A percentile compares a stretch with the other conserved stretches of the same genome.
phyloP scores from a whole-genome alignment of 805 yeast genomes.

The Schizosaccharomyces lindneri region DNA sequence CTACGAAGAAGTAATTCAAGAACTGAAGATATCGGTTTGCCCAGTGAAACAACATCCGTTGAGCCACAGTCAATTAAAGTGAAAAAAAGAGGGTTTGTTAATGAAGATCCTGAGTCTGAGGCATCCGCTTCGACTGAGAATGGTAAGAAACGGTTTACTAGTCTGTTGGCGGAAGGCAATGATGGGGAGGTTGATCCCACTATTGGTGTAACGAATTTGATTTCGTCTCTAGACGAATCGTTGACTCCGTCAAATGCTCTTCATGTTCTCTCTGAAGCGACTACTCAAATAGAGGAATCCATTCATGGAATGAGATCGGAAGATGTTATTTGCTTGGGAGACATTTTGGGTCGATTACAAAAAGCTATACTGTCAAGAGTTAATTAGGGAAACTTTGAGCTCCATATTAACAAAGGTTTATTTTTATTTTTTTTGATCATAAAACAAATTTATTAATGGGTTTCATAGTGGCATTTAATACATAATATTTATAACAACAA shows the following conservation, averaged over 20 bases:
- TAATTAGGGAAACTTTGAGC: background rate
- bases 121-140: too few relatives aligned
- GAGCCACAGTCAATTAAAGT: too few relatives aligned
- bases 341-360: background rate
- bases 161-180: too few relatives aligned
- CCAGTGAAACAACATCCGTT: too few relatives aligned
- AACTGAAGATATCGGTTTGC: too few relatives aligned
- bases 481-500: background rate
- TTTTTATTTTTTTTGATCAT: background rate
- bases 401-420: background rate
- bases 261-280: background rate
- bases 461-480: background rate
- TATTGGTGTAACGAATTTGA: too few relatives aligned
- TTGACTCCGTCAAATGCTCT: background rate
- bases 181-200: too few relatives aligned
- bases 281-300: background rate
- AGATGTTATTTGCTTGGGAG: background rate
- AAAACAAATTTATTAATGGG: background rate
- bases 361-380: background rate
- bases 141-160: too few relatives aligned
- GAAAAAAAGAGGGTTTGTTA: too few relatives aligned
- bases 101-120: too few relatives aligned
- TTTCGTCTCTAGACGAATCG: background rate
- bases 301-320: background rate
- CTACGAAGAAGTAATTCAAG: too few relatives aligned